Conservation (phyloP, 2,329 filamentous ascomycete genomes). For the Bipolaris gigantea region DNA sequence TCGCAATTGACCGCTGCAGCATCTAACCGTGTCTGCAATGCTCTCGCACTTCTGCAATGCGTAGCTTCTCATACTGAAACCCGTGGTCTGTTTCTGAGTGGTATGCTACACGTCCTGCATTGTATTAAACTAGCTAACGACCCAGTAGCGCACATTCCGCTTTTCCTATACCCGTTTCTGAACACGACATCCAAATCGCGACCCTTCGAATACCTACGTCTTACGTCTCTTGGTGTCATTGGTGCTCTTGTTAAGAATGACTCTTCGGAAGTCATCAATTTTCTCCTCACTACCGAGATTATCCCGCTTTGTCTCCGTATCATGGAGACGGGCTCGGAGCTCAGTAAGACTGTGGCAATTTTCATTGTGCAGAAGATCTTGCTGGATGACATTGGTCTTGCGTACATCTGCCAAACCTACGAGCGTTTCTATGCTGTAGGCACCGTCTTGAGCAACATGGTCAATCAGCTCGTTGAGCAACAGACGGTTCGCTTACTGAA, state of each 20-base stretch:
- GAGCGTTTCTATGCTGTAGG: slow-evolving; percentile 98
- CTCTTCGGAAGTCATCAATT: slow-evolving; percentile 98
- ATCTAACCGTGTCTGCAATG: slow-evolving; percentile 96
- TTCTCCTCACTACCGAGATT: slow-evolving; percentile 96
- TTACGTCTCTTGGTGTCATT: slow-evolving; percentile 95
- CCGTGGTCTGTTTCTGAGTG: slow-evolving; percentile 86
- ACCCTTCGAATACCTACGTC: slow-evolving; percentile 93
- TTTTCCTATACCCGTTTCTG: slow-evolving; percentile 96
- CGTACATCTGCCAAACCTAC: slow-evolving; percentile 98
- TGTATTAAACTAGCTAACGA: slow-evolving; percentile 16
- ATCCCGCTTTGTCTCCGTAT: slow-evolving; percentile 96
- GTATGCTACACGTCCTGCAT: slow-evolving; percentile 51
- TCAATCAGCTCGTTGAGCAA: slow-evolving; percentile 93
- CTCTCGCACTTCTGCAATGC: slow-evolving; percentile 90
- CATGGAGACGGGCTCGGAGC: slow-evolving; percentile 97
- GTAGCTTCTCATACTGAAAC: slow-evolving; percentile 98
- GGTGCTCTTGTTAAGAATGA: slow-evolving; percentile 98
- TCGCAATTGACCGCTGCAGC: slow-evolving; percentile 97
- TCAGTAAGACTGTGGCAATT: slow-evolving; percentile 98
- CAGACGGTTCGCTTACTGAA: slow-evolving; percentile 95
- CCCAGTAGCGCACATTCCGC: slow-evolving; percentile 81
- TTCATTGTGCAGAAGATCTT: slow-evolving; percentile 99
- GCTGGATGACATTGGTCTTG: slow-evolving; percentile 91
- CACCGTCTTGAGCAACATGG: slow-evolving; percentile 98
- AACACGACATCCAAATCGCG: slow-evolving; percentile 98